Percentiles rank a stretch among this genome's conserved stretches.
Evolutionary conservation across 352 stramenopile species (phyloP).

Genomic region (Saprolegnia diclina): DNA sequence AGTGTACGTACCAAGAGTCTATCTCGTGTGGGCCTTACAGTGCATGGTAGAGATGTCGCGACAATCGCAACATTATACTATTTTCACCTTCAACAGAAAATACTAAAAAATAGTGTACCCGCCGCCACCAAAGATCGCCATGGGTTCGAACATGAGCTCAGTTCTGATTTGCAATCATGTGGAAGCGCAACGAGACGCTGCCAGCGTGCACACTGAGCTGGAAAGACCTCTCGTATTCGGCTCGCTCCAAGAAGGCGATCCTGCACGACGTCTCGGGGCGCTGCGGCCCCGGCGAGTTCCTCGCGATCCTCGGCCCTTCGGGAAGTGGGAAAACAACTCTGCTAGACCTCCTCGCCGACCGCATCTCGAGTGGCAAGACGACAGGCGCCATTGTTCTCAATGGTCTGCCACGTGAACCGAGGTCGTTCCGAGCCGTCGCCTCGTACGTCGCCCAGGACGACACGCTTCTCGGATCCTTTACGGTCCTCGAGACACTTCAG

Average conservation of each 20-base stretch:
- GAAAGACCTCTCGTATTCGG: too few relatives aligned
- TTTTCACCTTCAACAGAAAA: too few relatives aligned
- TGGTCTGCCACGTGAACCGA: conserved; percentile 32
- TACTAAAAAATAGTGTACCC: too few relatives aligned
- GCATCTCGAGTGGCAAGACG: conserved; percentile 42
- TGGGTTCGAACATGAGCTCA: too few relatives aligned
- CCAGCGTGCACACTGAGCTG: too few relatives aligned
- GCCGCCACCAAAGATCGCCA: too few relatives aligned
- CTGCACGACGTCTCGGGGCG: conserved; percentile 32
- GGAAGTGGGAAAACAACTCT: conserved; percentile 30
- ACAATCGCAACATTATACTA: too few relatives aligned
- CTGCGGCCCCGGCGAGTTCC: conserved; percentile 19
- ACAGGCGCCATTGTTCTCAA: conserved; percentile 45
- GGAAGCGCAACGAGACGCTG: too few relatives aligned
- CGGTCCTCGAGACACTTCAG: conserved; percentile 53
- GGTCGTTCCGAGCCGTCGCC: conserved; percentile 40
- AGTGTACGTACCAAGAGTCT: too few relatives aligned
- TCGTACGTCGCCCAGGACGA: conserved; percentile 68
- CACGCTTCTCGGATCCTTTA: conserved; percentile 57
- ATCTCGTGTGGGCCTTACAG: too few relatives aligned
- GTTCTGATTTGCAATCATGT: too few relatives aligned
- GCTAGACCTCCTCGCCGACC: conserved; percentile 41
- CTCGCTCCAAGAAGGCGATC: conserved; percentile 23
- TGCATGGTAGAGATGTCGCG: too few relatives aligned
- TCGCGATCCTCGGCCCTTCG: conserved; percentile 30